These are phyloP conservation scores for Xylaria sp. DNA, from an alignment of 2,329 filamentous ascomycete species.

Conservation along the genomic window DNA sequence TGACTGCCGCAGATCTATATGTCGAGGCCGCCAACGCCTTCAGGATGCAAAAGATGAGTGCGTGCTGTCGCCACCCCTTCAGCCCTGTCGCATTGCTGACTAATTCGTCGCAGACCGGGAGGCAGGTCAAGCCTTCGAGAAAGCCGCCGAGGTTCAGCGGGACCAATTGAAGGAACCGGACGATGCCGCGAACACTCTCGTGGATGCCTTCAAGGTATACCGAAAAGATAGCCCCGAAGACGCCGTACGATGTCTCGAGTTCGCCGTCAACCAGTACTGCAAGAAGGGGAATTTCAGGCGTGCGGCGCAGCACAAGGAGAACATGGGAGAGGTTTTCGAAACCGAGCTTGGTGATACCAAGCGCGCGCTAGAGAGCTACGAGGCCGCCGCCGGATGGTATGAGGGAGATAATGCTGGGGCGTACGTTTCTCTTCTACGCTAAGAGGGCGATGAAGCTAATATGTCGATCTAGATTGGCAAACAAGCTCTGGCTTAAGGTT, in stretches of 20 bases:
- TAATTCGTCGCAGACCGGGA: constrained; percentile 65
- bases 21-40: constrained; percentile 90
- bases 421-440: constrained; percentile 51
- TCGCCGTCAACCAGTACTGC: constrained; percentile 84
- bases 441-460: constrained; percentile 3
- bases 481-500: constrained; percentile 91
- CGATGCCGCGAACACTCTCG: constrained; percentile 84
- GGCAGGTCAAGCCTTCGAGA: constrained; percentile 84
- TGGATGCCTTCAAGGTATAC: constrained; percentile 95
- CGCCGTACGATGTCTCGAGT: constrained; percentile 77
- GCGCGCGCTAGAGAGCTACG: constrained; percentile 79
- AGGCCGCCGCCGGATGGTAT: constrained; percentile 86
- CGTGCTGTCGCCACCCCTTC: constrained; percentile 27
- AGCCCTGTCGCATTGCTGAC: not conserved
- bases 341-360: constrained; percentile 76
- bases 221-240: constrained; percentile 81
- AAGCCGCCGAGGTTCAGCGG: constrained; percentile 79
- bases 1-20: constrained; percentile 86
- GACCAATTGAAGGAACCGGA: constrained; percentile 86
- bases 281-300: constrained; percentile 87
- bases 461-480: constrained; percentile 68
- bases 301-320: constrained; percentile 89
- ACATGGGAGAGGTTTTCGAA: constrained; percentile 84
- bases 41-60: constrained; percentile 82
- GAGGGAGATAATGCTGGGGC: constrained; percentile 83